phyloP scores from a whole-genome alignment of 2,329 filamentous ascomycete species.

The Myriosclerotinia scirpicola region DNA sequence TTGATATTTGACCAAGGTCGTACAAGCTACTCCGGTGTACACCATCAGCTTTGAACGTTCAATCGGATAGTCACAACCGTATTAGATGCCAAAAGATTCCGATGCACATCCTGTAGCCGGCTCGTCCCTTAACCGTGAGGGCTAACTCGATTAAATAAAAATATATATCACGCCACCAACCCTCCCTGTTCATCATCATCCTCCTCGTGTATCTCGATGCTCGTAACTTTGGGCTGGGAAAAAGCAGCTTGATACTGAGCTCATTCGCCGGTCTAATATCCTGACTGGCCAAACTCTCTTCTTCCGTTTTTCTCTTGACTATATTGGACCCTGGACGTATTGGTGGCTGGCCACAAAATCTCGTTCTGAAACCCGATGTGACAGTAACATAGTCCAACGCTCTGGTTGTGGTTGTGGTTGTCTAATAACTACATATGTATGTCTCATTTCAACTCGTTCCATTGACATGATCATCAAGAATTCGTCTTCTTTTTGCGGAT shows the following conservation, averaged over 20 bases:
- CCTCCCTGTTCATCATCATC: constrained; percentile 7
- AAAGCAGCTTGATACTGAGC: background rate
- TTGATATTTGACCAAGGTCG: constrained; percentile 14
- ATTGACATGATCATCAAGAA: constrained; percentile 18
- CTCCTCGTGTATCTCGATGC: constrained; percentile 1
- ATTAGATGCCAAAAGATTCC: constrained; percentile 15
- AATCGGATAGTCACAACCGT: constrained; percentile 7
- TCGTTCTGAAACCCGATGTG: constrained; percentile 20
- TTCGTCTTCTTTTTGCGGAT: constrained; percentile 20
- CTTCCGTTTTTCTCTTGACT: background rate
- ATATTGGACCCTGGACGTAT: constrained; percentile 8
- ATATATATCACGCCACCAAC: constrained; percentile 12
- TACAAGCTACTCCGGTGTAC: constrained; percentile 16
- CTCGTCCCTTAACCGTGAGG: constrained; percentile 8
- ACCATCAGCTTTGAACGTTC: constrained; percentile 1
- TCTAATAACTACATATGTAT: constrained; percentile 11
- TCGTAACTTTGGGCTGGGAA: background rate
- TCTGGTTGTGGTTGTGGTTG: constrained; percentile 17
- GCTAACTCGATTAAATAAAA: constrained; percentile 14
- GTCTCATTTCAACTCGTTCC: constrained; percentile 6
- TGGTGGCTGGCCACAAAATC: constrained; percentile 12
- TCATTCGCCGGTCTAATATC: background rate
- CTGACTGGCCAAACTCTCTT: constrained; percentile 10
- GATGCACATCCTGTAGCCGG: constrained; percentile 2
- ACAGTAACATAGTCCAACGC: constrained; percentile 20